Evolutionary conservation across 73 alveolate genomes (phyloP), one percentile per base, ranked within the genome.

Genomic region (Effrenium voratum): DNA sequence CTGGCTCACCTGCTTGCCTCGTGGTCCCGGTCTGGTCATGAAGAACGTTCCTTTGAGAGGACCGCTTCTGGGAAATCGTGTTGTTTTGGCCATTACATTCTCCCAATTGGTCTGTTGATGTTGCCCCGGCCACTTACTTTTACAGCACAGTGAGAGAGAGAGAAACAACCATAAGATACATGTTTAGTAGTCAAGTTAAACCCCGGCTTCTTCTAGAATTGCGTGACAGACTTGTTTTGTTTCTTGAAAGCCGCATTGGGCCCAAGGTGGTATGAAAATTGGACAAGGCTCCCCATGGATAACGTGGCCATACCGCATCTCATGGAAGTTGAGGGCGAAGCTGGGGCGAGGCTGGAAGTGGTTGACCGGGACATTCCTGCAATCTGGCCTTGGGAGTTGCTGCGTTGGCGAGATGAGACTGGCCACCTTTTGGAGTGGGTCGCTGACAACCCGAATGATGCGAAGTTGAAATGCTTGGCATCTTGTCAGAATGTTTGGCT

Each of bases 21-120:
- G 24, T 76, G 86, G n/a, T 70, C 30, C 46, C 15, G 28, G n/a
- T 1, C 52, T 49, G 91, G 91, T 32, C 91, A 81, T 49, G 91
- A 81, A 59, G 91, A 81, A n/a, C 70, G 91, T 47, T 47, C 73
- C 16, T 81, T 81, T 15, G 73, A 81, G 13, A 81, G 91, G 91
- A 32, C 91, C 5, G 12, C 8, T 63, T 36, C 5, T 26, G 26
- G 26, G 36, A 63, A 8, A 24, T 15, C 40, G 30, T 24, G 16
- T 8, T 66, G 79, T 2, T 24, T 13, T 66, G n/a, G n/a, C n/a
- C n/a, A n/a, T n/a, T n/a, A n/a, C n/a, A n/a, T n/a, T n/a, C n/a
- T n/a, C n/a, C n/a, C n/a, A n/a, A n/a, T n/a, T n/a, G n/a, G n/a
- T n/a, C 44, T 1, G 16, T n/a, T 16, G 77, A 2, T 70, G 15